These are phyloP conservation scores for Mucor mucedo DNA, from an alignment of 371 early-diverging fungal species.

Conservation along the genomic window DNA sequence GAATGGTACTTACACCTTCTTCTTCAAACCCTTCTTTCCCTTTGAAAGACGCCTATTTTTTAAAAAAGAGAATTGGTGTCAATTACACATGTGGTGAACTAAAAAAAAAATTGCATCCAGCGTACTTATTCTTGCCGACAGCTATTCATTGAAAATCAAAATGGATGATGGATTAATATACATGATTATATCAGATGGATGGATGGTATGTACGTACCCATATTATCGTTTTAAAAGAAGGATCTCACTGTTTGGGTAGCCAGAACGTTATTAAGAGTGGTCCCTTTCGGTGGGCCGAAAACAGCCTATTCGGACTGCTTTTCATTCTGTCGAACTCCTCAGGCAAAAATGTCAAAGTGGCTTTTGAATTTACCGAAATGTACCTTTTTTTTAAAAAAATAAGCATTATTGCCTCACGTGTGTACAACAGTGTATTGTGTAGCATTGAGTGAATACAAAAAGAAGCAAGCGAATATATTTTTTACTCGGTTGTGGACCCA, in stretches of 20 bases:
- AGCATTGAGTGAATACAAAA: too few species aligned
- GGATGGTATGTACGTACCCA: slow-evolving; percentile 43
- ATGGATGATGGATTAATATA: slow-evolving; percentile 13
- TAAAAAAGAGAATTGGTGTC: slow-evolving; percentile 10
- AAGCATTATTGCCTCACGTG: not conserved
- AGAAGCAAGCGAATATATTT: too few species aligned
- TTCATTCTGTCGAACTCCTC: not conserved
- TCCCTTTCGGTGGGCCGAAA: not conserved
- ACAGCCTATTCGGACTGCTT: slow-evolving; percentile 1
- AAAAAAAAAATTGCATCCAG: slow-evolving; percentile 5
- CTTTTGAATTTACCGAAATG: not conserved
- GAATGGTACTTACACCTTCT: slow-evolving; percentile 85
- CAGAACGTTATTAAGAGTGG: slow-evolving; percentile 6
- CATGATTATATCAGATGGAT: slow-evolving; percentile 15
- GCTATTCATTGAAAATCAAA: slow-evolving; percentile 25
- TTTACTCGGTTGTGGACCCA: too few species aligned
- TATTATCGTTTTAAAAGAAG: slow-evolving; percentile 46
- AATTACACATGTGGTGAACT: not conserved
- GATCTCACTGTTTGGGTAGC: slow-evolving; percentile 18
- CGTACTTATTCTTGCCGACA: slow-evolving; percentile 46
- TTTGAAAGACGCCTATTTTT: slow-evolving; percentile 77
- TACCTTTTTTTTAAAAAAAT: slow-evolving; percentile 1
- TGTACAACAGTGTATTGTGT: too few species aligned
- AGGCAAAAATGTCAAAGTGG: not conserved
- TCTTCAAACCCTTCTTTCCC: slow-evolving; percentile 97